phyloP scores from a whole-genome alignment of 805 yeast genomes.

The Cyberlindnera petersonii region DNA sequence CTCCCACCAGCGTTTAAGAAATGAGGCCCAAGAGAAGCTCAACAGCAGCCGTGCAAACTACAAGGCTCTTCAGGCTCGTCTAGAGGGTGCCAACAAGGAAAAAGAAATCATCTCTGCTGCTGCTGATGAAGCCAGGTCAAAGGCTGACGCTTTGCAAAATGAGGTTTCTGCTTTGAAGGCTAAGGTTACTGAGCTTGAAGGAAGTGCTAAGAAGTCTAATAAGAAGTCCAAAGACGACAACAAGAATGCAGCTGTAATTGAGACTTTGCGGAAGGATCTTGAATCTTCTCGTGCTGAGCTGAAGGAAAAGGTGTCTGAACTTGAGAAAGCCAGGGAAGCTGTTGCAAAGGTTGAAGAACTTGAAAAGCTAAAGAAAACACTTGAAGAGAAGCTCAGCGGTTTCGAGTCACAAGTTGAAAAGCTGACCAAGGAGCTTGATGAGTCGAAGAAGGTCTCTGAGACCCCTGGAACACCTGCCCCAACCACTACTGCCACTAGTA shows the following conservation, averaged over 20 bases:
- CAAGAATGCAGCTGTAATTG: neutral
- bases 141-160: slow-evolving; percentile 7
- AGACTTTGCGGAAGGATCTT: slow-evolving; percentile 11
- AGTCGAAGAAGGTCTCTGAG: neutral
- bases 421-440: slow-evolving; percentile 1
- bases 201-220: neutral
- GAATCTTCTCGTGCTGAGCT: slow-evolving; percentile 13
- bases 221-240: slow-evolving; percentile 1
- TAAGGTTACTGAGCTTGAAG: slow-evolving; percentile 14
- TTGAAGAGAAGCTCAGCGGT: slow-evolving; percentile 25
- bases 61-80: slow-evolving; percentile 14
- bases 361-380: slow-evolving; percentile 28
- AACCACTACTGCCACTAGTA: slow-evolving; percentile 2
- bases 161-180: slow-evolving; percentile 20
- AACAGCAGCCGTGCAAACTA: slow-evolving; percentile 23
- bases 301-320: slow-evolving; percentile 22
- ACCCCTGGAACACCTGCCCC: neutral
- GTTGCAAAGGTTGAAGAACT: slow-evolving; percentile 34
- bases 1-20: slow-evolving; percentile 19
- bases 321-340: slow-evolving; percentile 35
- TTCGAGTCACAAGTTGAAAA: slow-evolving; percentile 9
- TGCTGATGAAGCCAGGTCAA: slow-evolving; percentile 1
- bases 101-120: slow-evolving; percentile 13
- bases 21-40: slow-evolving; percentile 29
- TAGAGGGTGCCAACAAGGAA: slow-evolving; percentile 19